Evolutionary conservation across 1,284 basidiomycete species (phyloP).

Genomic region (Leccinum subspadiceum): DNA sequence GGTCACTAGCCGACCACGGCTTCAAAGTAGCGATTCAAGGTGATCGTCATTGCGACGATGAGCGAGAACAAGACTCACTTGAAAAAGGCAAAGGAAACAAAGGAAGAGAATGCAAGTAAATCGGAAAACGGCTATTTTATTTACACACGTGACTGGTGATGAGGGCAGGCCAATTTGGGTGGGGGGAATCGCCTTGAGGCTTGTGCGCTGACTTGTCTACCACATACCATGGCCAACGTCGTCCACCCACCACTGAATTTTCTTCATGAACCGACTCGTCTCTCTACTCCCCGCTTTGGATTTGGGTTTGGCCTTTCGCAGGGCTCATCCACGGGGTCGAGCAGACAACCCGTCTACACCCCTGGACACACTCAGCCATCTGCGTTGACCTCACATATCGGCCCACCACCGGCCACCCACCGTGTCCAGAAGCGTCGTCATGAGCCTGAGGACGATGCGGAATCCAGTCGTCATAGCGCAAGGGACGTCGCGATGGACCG

Average conservation of each 20-base stretch:
- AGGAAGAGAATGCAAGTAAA: conserved; percentile 31
- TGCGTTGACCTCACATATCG: conserved; percentile 43
- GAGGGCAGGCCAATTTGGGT: conserved; percentile 25
- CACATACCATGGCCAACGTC: conserved; percentile 64
- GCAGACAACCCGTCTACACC: conserved; percentile 36
- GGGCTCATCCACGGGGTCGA: conserved; percentile 37
- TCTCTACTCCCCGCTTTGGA: conserved; percentile 63
- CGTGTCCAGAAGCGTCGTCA: conserved; percentile 60
- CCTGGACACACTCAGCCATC: conserved; percentile 41
- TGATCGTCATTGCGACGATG: conserved; percentile 53
- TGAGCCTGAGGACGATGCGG: conserved; percentile 58
- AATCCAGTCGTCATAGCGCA: conserved; percentile 33
- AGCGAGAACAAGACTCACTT: conserved; percentile 21
- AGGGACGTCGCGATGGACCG: conserved; percentile 75
- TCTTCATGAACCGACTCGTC: conserved; percentile 55
- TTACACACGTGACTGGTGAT: conserved; percentile 20
- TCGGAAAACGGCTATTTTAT: background rate
- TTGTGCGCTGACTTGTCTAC: conserved; percentile 25
- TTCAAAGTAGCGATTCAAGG: conserved; percentile 85
- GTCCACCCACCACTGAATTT: conserved; percentile 66
- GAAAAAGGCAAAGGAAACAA: conserved; percentile 20
- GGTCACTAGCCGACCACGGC: conserved; percentile 60
- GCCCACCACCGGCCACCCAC: conserved; percentile 36
- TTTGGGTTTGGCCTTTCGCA: conserved; percentile 66
- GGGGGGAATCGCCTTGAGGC: conserved; percentile 19